These are phyloP conservation scores for Tylopilus intermedius DNA, from an alignment of 768 basidiomycete genomes.

Conservation along the genomic window DNA sequence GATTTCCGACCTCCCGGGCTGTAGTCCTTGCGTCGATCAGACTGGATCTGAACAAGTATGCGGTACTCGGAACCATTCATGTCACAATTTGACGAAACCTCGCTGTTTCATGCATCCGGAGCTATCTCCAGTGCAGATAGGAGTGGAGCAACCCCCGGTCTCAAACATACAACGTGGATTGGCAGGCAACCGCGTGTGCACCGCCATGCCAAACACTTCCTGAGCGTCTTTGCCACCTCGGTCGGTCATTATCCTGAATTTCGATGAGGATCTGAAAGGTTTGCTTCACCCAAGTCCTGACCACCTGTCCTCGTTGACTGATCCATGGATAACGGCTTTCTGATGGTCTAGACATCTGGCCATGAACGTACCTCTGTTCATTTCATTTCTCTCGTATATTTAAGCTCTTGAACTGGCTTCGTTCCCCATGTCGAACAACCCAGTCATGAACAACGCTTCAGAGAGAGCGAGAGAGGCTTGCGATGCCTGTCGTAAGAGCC, in stretches of 20 bases:
- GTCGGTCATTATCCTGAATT: conserved; percentile 3
- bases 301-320: conserved; percentile 1
- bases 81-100: conserved; percentile 8
- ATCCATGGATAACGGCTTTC: conserved; percentile 8
- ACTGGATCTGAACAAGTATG: conserved; percentile 5
- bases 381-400: conserved; percentile 17
- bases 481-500: conserved; percentile 20
- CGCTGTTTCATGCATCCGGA: conserved; percentile 11
- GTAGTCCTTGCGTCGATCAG: conserved; percentile 4
- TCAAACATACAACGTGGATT: conserved; percentile 18
- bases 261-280: conserved; percentile 15
- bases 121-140: conserved; percentile 11
- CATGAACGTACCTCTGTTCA: conserved; percentile 7
- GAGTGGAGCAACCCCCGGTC: conserved; percentile 6
- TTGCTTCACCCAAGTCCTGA: conserved; percentile 2
- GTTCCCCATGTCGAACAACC: conserved; percentile 1
- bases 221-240: conserved; percentile 2
- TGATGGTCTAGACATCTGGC: conserved; percentile 4
- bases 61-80: conserved; percentile 18
- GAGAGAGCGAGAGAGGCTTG: conserved; percentile 28
- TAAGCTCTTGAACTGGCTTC: conserved; percentile 6
- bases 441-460: conserved; percentile 15
- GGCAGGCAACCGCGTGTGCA: conserved; percentile 17
- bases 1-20: conserved; percentile 7
- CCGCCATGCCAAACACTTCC: conserved; percentile 10